Percentiles rank a stretch among this genome's conserved stretches.
Evolutionary conservation across 352 stramenopile genomes (phyloP).

Genomic region (Phytophthora europaea): DNA sequence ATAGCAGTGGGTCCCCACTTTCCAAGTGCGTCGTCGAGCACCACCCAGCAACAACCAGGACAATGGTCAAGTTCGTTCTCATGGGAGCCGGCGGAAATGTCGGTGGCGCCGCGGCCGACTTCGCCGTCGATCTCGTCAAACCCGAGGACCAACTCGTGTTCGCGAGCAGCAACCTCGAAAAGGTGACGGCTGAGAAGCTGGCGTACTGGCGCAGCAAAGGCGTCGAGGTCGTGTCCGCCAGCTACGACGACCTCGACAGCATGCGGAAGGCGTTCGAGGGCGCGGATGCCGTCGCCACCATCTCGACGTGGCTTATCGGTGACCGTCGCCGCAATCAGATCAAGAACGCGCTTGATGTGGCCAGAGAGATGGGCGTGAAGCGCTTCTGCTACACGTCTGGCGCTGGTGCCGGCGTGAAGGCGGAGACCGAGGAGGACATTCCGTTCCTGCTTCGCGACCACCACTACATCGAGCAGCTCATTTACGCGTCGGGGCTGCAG

Average conservation of each 20-base stretch:
- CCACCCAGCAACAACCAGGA: not conserved
- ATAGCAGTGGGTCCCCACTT: not conserved
- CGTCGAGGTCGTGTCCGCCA: conserved; percentile 29
- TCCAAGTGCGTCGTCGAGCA: not conserved
- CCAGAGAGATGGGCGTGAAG: conserved; percentile 32
- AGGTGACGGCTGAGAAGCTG: conserved; percentile 1
- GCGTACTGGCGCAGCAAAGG: not conserved
- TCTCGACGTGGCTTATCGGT: conserved; percentile 42
- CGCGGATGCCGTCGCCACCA: conserved; percentile 28
- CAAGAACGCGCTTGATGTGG: conserved; percentile 29
- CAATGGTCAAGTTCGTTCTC: conserved; percentile 34
- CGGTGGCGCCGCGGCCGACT: conserved; percentile 33
- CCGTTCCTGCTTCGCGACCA: conserved; percentile 33
- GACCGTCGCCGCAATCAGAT: conserved; percentile 36
- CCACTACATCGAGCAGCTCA: conserved; percentile 38
- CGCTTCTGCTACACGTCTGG: conserved; percentile 36
- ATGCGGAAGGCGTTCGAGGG: conserved; percentile 36
- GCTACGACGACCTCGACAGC: conserved; percentile 36
- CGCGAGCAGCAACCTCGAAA: conserved; percentile 11
- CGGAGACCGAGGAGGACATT: conserved; percentile 34
- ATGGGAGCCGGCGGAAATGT: conserved; percentile 38
- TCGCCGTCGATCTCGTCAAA: conserved; percentile 20
- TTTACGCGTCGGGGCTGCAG: conserved; percentile 32
- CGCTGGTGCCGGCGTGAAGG: conserved; percentile 25
- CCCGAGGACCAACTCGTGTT: conserved; percentile 20